Base-by-base conservation (phyloP, 768 basidiomycete species). In the Fistulinella prunicolor region DNA sequence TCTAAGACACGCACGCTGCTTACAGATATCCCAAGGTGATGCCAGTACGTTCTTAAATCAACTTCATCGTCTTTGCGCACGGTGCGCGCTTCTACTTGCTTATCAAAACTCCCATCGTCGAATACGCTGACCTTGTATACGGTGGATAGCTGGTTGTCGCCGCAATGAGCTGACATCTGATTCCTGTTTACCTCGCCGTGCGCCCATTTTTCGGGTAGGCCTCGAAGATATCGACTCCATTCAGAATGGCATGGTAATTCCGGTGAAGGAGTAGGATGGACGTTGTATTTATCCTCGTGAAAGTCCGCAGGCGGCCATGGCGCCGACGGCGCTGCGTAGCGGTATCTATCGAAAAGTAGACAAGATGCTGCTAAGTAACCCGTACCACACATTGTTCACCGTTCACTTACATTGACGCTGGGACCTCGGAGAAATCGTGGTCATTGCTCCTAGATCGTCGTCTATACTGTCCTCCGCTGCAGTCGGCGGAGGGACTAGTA, bases 141-240 rank as follows among this genome's bases (percentile, higher is more conserved):
- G 5, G 41, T 46, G 7, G 60, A 67, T 20, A 22, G 17, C 20
- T 55, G 42, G n/a, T 23, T 22, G 28, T 54, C 37, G 19, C 50
- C 47, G 20, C 55, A 64, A 36, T 41, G 55, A 6, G 42, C 53
- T 45, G 67, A 37, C 54, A 76, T 72, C 44, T 61, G 58, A 44
- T 72, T 70, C 46, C 62, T 62, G 29, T 43, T 16, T 32, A 74
- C 67, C 47, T 81, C 79, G 6, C 59, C 61, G 6, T 45, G 55
- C 0, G 76, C 79, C 81, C 82, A 82, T 53, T 81, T 83, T 9
- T 70, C 69, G 55, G 77, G 82, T 1, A 74, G 58, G 3, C 68
- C 69, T 52, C 78, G 75, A 0, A 81, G 79, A 53, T 81, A 82
- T 43, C 54, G 52, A 6, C 47, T n/a, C 73, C 74, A 75, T 23